Conservation (phyloP, 441 rosid genomes). For the Corymbia citriodora region DNA sequence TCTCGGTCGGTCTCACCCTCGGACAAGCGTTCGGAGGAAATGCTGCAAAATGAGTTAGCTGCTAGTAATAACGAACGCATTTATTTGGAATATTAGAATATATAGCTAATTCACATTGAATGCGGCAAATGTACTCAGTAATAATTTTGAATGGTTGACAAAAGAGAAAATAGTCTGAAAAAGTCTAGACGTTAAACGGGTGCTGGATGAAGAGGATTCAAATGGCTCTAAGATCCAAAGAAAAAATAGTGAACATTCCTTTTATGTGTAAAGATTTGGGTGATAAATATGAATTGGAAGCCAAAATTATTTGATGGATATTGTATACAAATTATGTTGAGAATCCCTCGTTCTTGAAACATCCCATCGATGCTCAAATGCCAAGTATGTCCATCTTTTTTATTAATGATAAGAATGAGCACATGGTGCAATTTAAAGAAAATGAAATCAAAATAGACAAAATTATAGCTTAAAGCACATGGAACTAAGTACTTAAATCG, state of each 20-base stretch:
- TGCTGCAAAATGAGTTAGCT: neutral
- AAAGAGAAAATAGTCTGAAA: neutral
- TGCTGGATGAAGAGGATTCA: neutral
- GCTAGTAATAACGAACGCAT: neutral
- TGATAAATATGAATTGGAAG: neutral
- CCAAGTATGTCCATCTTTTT: neutral
- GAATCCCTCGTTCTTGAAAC: neutral
- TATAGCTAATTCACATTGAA: neutral
- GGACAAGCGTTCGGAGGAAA: neutral
- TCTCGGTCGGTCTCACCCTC: neutral
- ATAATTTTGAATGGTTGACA: neutral
- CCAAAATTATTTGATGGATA: neutral
- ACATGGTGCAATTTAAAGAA: fast-evolving
- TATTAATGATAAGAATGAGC: neutral
- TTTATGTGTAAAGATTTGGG: neutral
- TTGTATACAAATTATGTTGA: neutral
- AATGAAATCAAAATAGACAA: fast-evolving
- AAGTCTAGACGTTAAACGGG: neutral
- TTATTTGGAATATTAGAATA: neutral
- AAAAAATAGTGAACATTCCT: neutral
- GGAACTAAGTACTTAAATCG: neutral
- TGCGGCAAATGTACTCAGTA: neutral
- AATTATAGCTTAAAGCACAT: neutral
- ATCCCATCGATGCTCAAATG: neutral
- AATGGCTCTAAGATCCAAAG: neutral